Conservation (phyloP, 1,284 basidiomycete species). For the Trichosporon sp. region DNA sequence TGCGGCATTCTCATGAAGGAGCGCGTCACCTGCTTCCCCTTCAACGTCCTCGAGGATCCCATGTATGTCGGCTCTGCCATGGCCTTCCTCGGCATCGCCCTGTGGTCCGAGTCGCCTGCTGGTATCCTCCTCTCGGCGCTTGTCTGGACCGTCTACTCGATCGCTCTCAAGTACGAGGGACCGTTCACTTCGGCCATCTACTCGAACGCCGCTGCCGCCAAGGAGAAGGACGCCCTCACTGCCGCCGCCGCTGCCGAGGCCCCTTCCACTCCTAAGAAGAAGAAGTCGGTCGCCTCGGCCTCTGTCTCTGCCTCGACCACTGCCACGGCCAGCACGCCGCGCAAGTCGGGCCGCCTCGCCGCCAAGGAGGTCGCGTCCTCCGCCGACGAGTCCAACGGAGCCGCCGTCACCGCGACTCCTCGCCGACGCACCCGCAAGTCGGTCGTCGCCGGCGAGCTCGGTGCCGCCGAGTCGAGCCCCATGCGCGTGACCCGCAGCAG, state of each 20-base stretch:
- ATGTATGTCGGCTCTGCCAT: slow-evolving; percentile 94
- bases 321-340: slow-evolving; percentile 17
- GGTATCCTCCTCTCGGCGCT: slow-evolving; percentile 69
- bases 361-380: slow-evolving; percentile 14
- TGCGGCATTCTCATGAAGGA: slow-evolving; percentile 97
- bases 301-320: slow-evolving; percentile 11
- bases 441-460: slow-evolving; percentile 4
- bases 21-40: slow-evolving; percentile 73
- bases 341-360: slow-evolving; percentile 16
- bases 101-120: slow-evolving; percentile 79
- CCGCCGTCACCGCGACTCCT: slow-evolving; percentile 10
- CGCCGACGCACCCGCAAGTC: slow-evolving; percentile 15
- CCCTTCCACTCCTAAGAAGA: slow-evolving; percentile 6
- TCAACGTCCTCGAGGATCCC: slow-evolving; percentile 86
- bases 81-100: slow-evolving; percentile 72
- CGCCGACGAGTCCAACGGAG: slow-evolving; percentile 13
- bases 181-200: slow-evolving; percentile 51
- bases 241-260: slow-evolving; percentile 5
- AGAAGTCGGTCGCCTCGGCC: background rate
- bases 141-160: slow-evolving; percentile 73
- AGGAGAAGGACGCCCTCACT: slow-evolving; percentile 6
- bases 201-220: slow-evolving; percentile 23
- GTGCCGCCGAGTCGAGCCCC: slow-evolving; percentile 23
- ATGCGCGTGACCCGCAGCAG: slow-evolving; percentile 42
- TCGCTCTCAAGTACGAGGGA: slow-evolving; percentile 77